Base-by-base conservation (phyloP, 2,329 filamentous ascomycete genomes). In the Diaporthe citriasiana region DNA sequence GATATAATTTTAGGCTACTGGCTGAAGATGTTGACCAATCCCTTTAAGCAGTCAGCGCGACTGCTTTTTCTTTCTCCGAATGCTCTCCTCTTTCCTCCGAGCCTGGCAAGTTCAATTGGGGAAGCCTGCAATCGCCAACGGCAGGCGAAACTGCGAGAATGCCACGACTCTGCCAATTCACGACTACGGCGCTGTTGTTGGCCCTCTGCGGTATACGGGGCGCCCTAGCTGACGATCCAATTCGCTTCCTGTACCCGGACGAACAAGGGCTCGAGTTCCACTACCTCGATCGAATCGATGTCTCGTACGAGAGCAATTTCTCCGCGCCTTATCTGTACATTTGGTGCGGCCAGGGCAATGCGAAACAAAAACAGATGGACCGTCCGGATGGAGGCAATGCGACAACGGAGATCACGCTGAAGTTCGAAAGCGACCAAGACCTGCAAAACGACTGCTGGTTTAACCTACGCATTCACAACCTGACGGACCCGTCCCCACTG, bases 261-360 rank as follows among this genome's bases (percentile, higher is more conserved):
- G 12, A 63, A 19, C 4, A 45, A 30, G 38, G 25, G 13, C 38
- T 63, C 38, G 57, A 63, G 12, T 63, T 63, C 12, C 38, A 63
- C 25, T 42, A 45, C 57, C 57, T 63, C 8, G 57, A 63, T 25
- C 57, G 57, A 19, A 13, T 63, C 38, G 25, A 63, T 1, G 38
- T 63, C 38, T 45, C 57, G 4, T 63, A 63, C 17, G 35, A 42
- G n/a, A 63, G 57, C 38, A 63, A 63, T 13, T 63, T 63, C 57
- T 30, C 57, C 38, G 57, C 38, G 38, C 57, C 57, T 6, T 63
- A 30, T 19, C 38, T 63, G 25, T 63, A 45, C 57, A 63, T 40
- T 12, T 63, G 57, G 57, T 63, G 57, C 57, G 38, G 38, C 57
- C 38, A 27, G 15, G 57, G 57, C 38, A 63, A 42, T 30, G 57